These are phyloP conservation scores for Ogataea zsoltii DNA, from an alignment of 805 yeast genomes.

Conservation along the genomic window DNA sequence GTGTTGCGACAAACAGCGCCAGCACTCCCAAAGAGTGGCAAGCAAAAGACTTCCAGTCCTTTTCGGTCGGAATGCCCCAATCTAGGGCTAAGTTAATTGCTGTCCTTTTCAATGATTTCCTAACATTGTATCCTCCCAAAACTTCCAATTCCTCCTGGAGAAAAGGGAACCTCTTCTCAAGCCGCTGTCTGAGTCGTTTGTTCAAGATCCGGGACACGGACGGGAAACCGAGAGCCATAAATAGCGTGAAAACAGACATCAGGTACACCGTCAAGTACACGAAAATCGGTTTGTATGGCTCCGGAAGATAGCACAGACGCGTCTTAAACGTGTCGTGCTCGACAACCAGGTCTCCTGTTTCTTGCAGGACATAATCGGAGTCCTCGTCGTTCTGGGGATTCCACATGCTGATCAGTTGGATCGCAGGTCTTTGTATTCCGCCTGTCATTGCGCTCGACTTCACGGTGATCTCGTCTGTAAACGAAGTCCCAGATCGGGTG, in stretches of 20 bases:
- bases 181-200: not conserved
- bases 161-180: slow-evolving; percentile 9
- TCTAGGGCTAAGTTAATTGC: slow-evolving; percentile 13
- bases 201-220: slow-evolving; percentile 10
- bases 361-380: slow-evolving; percentile 11
- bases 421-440: slow-evolving; percentile 84
- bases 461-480: slow-evolving; percentile 68
- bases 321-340: slow-evolving; percentile 30
- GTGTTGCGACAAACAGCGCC: slow-evolving; percentile 8
- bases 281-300: slow-evolving; percentile 25
- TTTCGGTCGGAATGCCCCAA: slow-evolving; percentile 24
- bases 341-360: slow-evolving; percentile 23
- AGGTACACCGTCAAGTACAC: slow-evolving; percentile 19
- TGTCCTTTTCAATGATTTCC: slow-evolving; percentile 5
- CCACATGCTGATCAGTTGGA: slow-evolving; percentile 73
- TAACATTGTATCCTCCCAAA: slow-evolving; percentile 8
- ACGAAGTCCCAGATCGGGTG: slow-evolving; percentile 9
- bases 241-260: slow-evolving; percentile 19
- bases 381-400: slow-evolving; percentile 24
- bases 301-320: slow-evolving; percentile 33
- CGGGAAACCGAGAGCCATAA: slow-evolving; percentile 20
- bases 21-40: slow-evolving; percentile 12
- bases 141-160: slow-evolving; percentile 5
- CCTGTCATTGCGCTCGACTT: slow-evolving; percentile 92
- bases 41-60: slow-evolving; percentile 13